A percentile compares a stretch with the other conserved stretches of the same genome.
These are phyloP conservation scores for Starmera quercuum DNA, from an alignment of 805 yeast species.

Conservation along the genomic window DNA sequence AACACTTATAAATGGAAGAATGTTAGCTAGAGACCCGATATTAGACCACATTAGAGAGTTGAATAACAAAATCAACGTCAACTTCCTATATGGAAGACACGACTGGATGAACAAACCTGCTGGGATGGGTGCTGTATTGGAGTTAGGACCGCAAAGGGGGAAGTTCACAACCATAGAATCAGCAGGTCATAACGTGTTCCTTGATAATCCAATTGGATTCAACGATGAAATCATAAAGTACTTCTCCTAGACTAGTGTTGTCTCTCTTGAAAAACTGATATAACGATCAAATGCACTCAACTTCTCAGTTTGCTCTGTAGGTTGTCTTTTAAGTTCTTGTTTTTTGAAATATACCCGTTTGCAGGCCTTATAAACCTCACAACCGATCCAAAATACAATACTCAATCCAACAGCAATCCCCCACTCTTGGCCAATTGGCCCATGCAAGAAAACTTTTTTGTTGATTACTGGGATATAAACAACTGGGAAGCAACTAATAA, in stretches of 20 bases:
- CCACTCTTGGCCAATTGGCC: slow-evolving; percentile 73
- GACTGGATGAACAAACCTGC: slow-evolving; percentile 69
- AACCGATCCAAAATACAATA: slow-evolving; percentile 46
- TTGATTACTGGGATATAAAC: slow-evolving; percentile 87
- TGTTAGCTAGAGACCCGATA: slow-evolving; percentile 60
- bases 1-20: slow-evolving; percentile 13
- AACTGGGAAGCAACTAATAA: slow-evolving; percentile 68
- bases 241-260: slow-evolving; percentile 24
- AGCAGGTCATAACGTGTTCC: slow-evolving; percentile 72
- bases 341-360: slow-evolving; percentile 50
- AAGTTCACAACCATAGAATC: slow-evolving; percentile 31
- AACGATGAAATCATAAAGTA: slow-evolving; percentile 35
- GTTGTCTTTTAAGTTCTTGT: slow-evolving; percentile 40
- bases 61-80: slow-evolving; percentile 28
- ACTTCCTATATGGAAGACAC: slow-evolving; percentile 51
- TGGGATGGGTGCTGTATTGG: too few species aligned
- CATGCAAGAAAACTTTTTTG: slow-evolving; percentile 64
- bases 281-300: slow-evolving; percentile 56
- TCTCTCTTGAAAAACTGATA: slow-evolving; percentile 49
- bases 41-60: slow-evolving; percentile 42
- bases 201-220: slow-evolving; percentile 56
- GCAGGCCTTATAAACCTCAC: slow-evolving; percentile 59
- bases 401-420: slow-evolving; percentile 60
- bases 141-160: too few species aligned
- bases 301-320: slow-evolving; percentile 58